Conservation (phyloP, 441 rosid genomes). For the Capsella rubella region DNA sequence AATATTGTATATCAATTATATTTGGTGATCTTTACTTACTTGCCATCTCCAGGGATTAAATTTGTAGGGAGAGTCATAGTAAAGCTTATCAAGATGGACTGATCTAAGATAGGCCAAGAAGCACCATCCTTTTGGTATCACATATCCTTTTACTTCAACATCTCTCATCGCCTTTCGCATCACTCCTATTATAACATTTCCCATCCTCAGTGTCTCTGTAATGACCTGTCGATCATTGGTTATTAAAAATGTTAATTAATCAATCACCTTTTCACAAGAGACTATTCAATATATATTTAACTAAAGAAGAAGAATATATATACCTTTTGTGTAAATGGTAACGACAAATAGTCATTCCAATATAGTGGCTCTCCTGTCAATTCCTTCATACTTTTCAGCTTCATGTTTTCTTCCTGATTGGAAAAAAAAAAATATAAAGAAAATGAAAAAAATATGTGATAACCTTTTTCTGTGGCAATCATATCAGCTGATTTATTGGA, state of each 20-base stretch:
- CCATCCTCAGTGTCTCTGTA: conserved; percentile 89
- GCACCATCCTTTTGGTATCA: conserved; percentile 96
- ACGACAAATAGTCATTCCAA: conserved; percentile 85
- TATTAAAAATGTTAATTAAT: neutral
- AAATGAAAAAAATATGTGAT: neutral
- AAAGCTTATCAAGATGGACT: conserved; percentile 86
- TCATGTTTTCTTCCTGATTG: conserved; percentile 84
- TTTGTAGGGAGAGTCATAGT: conserved; percentile 79
- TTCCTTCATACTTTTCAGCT: conserved; percentile 70
- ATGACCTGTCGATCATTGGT: conserved; percentile 65
- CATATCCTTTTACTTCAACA: conserved; percentile 77
- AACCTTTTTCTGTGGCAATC: conserved; percentile 2
- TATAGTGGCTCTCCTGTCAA: conserved; percentile 61
- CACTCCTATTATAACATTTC: conserved; percentile 87
- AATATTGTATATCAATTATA: neutral
- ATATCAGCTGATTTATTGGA: conserved; percentile 3
- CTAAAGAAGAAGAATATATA: conserved; percentile 5
- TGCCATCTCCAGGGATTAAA: conserved; percentile 99
- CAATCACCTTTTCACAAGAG: conserved; percentile 14
- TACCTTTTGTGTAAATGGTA: conserved; percentile 87
- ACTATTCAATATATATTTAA: conserved; percentile 7
- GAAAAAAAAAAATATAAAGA: neutral
- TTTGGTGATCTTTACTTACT: conserved; percentile 56
- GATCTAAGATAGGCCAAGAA: conserved; percentile 86
- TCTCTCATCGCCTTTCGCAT: conserved; percentile 93